phyloP scores from a whole-genome alignment of 2,329 filamentous ascomycete genomes.

The Onygenales sp. region DNA sequence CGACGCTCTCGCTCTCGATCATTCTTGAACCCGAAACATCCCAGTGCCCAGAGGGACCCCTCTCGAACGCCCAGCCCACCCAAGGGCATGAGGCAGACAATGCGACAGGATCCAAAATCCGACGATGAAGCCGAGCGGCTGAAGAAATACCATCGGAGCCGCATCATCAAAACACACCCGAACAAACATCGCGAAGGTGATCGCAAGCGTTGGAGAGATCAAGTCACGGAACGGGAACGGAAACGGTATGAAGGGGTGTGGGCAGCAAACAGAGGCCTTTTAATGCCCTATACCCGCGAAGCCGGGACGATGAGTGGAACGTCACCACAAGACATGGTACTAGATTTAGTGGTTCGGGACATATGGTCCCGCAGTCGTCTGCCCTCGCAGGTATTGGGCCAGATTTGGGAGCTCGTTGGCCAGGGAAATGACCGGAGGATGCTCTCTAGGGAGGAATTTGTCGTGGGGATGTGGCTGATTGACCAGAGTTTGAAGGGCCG shows the following conservation, averaged over 20 bases:
- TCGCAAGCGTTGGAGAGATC: conserved; percentile 36
- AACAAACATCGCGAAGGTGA: conserved; percentile 41
- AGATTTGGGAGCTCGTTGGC: conserved; percentile 40
- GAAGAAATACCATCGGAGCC: conserved; percentile 22
- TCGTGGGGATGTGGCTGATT: conserved; percentile 43
- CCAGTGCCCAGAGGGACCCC: conserved; percentile 18
- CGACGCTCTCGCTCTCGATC: conserved; percentile 28
- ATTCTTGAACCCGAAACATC: conserved; percentile 23
- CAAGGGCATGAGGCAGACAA: conserved; percentile 32
- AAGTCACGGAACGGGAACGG: conserved; percentile 35
- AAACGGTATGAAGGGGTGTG: conserved; percentile 43
- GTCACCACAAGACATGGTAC: conserved; percentile 29
- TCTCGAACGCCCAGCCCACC: conserved; percentile 26
- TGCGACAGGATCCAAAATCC: conserved; percentile 29
- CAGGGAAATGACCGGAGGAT: conserved; percentile 27
- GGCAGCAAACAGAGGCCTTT: conserved; percentile 38
- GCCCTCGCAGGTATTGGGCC: conserved; percentile 27
- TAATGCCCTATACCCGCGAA: conserved; percentile 5
- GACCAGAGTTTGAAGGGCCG: conserved; percentile 39
- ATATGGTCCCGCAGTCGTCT: conserved; percentile 41
- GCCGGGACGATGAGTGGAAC: conserved; percentile 13
- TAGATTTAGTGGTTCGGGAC: conserved; percentile 38
- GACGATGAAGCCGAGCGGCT: conserved; percentile 23
- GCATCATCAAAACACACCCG: conserved; percentile 35
- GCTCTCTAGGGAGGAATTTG: conserved; percentile 37